Conservation (phyloP, 2,329 filamentous ascomycete species). For the Rhynchosporium agropyri region DNA sequence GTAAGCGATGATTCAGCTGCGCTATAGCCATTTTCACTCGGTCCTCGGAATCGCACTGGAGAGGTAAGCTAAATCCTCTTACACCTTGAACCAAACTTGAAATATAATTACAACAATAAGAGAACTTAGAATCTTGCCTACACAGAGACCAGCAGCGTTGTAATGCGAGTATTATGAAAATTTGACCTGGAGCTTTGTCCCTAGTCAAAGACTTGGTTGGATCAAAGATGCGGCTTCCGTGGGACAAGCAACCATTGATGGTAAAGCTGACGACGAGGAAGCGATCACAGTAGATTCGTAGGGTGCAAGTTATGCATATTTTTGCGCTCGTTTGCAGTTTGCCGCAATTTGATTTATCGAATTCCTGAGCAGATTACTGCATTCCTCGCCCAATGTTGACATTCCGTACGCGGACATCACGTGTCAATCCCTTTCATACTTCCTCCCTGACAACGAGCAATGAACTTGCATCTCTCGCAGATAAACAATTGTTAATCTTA, state of each 20-base stretch:
- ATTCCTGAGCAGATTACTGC: neutral
- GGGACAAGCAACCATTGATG: constrained; percentile 30
- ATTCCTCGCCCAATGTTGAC: neutral
- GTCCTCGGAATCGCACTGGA: constrained; percentile 22
- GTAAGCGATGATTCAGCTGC: constrained; percentile 22
- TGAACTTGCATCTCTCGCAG: neutral
- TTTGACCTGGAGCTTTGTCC: constrained; percentile 30
- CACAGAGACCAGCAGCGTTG: constrained; percentile 32
- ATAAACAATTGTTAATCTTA: neutral
- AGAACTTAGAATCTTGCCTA: constrained; percentile 24
- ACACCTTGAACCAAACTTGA: neutral
- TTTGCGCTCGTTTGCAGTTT: neutral
- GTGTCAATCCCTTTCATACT: neutral
- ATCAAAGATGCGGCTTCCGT: constrained; percentile 29
- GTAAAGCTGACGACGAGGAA: constrained; percentile 20
- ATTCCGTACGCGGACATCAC: constrained; percentile 3
- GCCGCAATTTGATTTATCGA: neutral
- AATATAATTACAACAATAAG: neutral
- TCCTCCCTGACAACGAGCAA: neutral
- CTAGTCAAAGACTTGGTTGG: constrained; percentile 23
- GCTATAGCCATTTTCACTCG: constrained; percentile 21
- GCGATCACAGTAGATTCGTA: neutral
- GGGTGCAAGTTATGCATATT: neutral
- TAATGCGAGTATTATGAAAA: constrained; percentile 29
- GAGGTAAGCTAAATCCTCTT: constrained; percentile 21